These are phyloP conservation scores for Blumeriella jaapii DNA, from an alignment of 2,329 filamentous ascomycete species.

Conservation along the genomic window DNA sequence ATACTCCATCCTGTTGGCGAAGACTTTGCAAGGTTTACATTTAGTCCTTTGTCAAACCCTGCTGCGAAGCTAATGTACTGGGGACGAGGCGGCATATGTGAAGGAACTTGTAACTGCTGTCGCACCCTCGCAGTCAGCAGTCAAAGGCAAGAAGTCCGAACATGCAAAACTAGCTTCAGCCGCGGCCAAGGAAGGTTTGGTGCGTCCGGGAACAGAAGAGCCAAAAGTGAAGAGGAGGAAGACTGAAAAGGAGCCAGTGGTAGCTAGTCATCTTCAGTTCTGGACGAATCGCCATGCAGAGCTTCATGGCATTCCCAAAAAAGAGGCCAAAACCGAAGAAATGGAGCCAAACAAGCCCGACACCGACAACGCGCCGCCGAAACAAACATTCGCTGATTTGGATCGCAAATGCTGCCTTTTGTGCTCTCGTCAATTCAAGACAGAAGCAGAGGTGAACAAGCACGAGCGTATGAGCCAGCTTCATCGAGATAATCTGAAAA, in stretches of 20 bases:
- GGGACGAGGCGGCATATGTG: constrained; percentile 61
- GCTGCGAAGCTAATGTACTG: constrained; percentile 62
- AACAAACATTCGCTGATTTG: constrained; percentile 49
- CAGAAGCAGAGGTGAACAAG: constrained; percentile 40
- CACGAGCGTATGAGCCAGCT: constrained; percentile 48
- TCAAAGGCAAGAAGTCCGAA: constrained; percentile 21
- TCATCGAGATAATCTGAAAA: constrained; percentile 43
- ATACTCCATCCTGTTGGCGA: constrained; percentile 47
- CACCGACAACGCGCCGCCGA: constrained; percentile 28
- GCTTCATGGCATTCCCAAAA: constrained; percentile 42
- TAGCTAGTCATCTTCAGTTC: constrained; percentile 56
- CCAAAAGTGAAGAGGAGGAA: constrained; percentile 43
- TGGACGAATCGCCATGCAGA: constrained; percentile 63
- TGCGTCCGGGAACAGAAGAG: constrained; percentile 28
- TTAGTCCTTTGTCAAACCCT: constrained; percentile 58
- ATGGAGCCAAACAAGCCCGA: constrained; percentile 12
- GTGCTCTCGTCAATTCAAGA: constrained; percentile 48
- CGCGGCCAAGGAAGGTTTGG: constrained; percentile 27
- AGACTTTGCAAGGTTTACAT: constrained; percentile 51
- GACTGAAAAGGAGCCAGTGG: constrained; percentile 37
- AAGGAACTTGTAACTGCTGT: constrained; percentile 50
- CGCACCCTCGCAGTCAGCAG: constrained; percentile 32
- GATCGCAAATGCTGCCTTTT: constrained; percentile 47
- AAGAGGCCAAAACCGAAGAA: constrained; percentile 27
- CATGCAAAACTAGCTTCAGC: constrained; percentile 29